Base-by-base conservation (phyloP, 1,139 yeast genomes). In the Yamadazyma songkhlaensis region DNA sequence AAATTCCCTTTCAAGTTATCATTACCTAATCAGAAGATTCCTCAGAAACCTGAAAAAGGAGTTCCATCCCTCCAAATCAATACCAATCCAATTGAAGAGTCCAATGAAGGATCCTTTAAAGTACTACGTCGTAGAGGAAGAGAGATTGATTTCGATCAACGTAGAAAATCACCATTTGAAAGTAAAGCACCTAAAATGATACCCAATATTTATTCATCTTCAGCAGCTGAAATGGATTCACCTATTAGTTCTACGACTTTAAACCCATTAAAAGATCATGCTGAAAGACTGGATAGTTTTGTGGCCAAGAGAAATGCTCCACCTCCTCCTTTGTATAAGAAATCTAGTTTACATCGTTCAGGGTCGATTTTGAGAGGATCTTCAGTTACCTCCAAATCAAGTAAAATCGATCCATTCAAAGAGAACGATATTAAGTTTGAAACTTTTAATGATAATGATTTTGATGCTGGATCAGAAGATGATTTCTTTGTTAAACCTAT, bases 91-190 rank as follows among this genome's bases (percentile, higher is more conserved):
- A 12, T 25, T 10, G 13, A 25, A 6, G 27, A n/a, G 14, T 12
- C 17, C 2, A 25, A 21, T 11, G 17, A 26, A 9, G 35, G 32
- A 39, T 66, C 86, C 0, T 86, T 87, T 53, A 72, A 83, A 44
- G 84, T 86, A 0, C 71, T 86, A 10, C 60, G 90, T 26, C 78
- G 81, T n/a, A 79, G 75, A 30, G 74, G 74, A 11, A 64, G 77
- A 22, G 94, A 84, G 53, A 85, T 87, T 41, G 89, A 88, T 59
- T 86, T 87, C 55, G 94, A 87, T 51, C 82, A 86, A 50, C 68
- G 90, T 38, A 64, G 95, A 31, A 79, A 81, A 36, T 82, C 95
- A 0, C 95, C 95, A 1, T 84, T 77, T 50, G 80, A 73, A 31
- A 46, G 59, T 3, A 68, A 67, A 37, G 62, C 72, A 1, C 74